Evolutionary conservation across 257 asterid genomes (phyloP).

Genomic region (Capsicum pubescens): DNA sequence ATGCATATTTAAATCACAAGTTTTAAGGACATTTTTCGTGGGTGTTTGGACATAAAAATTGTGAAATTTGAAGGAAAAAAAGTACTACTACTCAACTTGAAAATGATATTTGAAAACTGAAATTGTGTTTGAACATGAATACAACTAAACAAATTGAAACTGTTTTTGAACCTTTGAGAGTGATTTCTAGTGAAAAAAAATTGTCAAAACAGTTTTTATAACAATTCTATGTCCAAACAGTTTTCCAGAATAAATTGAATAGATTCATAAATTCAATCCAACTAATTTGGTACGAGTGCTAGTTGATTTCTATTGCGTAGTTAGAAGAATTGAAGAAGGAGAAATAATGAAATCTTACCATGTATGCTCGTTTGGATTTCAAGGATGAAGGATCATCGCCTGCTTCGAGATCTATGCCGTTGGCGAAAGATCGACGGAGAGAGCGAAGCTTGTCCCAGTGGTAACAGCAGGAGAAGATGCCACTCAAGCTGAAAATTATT

Average conservation of each 20-base stretch:
- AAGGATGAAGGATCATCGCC: constrained; percentile 42
- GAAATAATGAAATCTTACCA: constrained; percentile 42
- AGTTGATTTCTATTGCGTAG: not conserved
- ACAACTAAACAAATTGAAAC: no score
- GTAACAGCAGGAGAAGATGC: constrained; percentile 89
- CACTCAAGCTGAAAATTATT: constrained; percentile 84
- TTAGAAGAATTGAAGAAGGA: not conserved
- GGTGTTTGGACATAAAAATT: no score
- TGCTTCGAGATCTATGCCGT: constrained; percentile 43
- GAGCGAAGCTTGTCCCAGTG: constrained; percentile 96
- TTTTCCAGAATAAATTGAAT: not conserved
- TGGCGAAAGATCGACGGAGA: constrained; percentile 50
- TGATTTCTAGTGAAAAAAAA: no score
- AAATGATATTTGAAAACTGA: no score
- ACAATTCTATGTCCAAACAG: no score
- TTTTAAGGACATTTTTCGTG: no score
- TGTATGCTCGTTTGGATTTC: constrained; percentile 49
- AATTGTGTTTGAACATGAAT: no score
- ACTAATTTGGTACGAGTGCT: not conserved
- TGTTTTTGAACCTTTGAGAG: no score
- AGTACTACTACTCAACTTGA: no score
- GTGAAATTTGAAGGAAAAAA: no score
- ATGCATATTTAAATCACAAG: not conserved
- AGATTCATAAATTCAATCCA: not conserved
- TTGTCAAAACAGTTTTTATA: no score